Conservation (phyloP, 768 basidiomycete species). For the Coprinopsis marcescibilis region DNA sequence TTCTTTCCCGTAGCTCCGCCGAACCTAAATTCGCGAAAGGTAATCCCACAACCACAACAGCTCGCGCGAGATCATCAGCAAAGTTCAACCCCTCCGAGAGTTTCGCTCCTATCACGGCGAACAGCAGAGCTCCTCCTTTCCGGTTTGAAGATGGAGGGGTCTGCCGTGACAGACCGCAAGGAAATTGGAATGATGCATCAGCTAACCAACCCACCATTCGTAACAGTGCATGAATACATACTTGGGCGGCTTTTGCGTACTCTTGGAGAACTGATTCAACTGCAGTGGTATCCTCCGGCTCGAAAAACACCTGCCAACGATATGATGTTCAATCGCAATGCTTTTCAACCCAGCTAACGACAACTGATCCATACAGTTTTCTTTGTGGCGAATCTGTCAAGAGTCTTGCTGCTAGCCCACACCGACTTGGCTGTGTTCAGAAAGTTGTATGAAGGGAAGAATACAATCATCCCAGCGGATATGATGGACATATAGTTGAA, state of each 20-base stretch:
- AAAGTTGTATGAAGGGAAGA: slow-evolving; percentile 89
- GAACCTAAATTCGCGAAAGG: slow-evolving; percentile 93
- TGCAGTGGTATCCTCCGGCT: slow-evolving; percentile 65
- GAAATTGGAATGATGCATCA: not conserved
- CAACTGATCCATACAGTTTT: slow-evolving; percentile 54
- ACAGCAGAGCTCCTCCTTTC: slow-evolving; percentile 68
- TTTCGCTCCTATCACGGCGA: slow-evolving; percentile 95
- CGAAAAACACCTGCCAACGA: slow-evolving; percentile 69
- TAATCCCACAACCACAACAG: slow-evolving; percentile 82
- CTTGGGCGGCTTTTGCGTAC: slow-evolving; percentile 51
- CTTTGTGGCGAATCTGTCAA: slow-evolving; percentile 59
- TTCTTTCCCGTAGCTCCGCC: slow-evolving; percentile 83
- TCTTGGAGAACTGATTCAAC: slow-evolving; percentile 74
- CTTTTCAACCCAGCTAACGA: not conserved
- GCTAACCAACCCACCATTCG: not conserved
- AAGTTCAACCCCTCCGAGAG: slow-evolving; percentile 89
- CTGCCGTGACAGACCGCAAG: not conserved
- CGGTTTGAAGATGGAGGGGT: slow-evolving; percentile 19
- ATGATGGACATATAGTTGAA: slow-evolving; percentile 74
- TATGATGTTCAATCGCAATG: slow-evolving; percentile 3
- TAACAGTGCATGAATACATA: slow-evolving; percentile 4
- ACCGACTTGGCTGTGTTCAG: slow-evolving; percentile 56
- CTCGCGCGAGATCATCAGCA: slow-evolving; percentile 76
- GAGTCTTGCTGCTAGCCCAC: slow-evolving; percentile 60
- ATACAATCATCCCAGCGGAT: slow-evolving; percentile 87